A percentile compares a stretch with the other conserved stretches of the same genome.
phyloP scores from a whole-genome alignment of 2,329 filamentous ascomycete species.

The Graphiopsis chlorocephala region DNA sequence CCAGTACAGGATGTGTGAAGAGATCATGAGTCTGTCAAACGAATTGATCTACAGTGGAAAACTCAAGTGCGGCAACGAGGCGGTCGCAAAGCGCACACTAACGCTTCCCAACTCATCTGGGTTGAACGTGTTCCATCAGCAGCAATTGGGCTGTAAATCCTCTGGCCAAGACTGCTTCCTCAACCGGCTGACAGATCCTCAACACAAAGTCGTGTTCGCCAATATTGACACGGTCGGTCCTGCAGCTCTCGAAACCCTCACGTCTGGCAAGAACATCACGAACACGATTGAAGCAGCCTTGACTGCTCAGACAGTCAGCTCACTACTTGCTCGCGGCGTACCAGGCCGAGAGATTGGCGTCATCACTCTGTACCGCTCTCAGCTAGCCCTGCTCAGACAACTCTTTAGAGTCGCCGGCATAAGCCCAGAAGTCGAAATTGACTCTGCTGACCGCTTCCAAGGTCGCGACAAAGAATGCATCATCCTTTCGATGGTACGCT shows the following conservation, averaged over 20 bases:
- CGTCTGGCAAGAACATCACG: conserved; percentile 79
- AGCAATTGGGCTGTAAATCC: neutral
- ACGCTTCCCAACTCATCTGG: conserved; percentile 54
- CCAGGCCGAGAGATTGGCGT: conserved; percentile 77
- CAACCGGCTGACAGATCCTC: conserved; percentile 64
- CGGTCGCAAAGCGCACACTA: conserved; percentile 68
- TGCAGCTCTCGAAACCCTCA: conserved; percentile 62
- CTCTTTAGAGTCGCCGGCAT: conserved; percentile 49
- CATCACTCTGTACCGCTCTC: conserved; percentile 94
- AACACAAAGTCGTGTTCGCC: conserved; percentile 76
- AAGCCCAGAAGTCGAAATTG: conserved; percentile 73
- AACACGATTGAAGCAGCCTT: conserved; percentile 81
- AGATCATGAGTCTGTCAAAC: conserved; percentile 93
- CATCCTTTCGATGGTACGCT: conserved; percentile 81
- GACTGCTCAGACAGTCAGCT: conserved; percentile 75
- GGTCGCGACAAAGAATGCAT: conserved; percentile 93
- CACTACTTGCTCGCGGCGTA: conserved; percentile 73
- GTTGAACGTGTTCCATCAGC: conserved; percentile 35
- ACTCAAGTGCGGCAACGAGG: conserved; percentile 81
- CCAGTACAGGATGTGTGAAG: conserved; percentile 97
- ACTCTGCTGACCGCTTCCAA: conserved; percentile 96
- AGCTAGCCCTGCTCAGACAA: conserved; percentile 78
- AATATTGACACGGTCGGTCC: conserved; percentile 78
- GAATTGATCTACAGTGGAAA: conserved; percentile 88
- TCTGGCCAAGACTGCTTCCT: conserved; percentile 65